A percentile compares a stretch with the other conserved stretches of the same genome.
phyloP scores from a whole-genome alignment of 176 grass and related monocot species.

The Neostapfia colusana region DNA sequence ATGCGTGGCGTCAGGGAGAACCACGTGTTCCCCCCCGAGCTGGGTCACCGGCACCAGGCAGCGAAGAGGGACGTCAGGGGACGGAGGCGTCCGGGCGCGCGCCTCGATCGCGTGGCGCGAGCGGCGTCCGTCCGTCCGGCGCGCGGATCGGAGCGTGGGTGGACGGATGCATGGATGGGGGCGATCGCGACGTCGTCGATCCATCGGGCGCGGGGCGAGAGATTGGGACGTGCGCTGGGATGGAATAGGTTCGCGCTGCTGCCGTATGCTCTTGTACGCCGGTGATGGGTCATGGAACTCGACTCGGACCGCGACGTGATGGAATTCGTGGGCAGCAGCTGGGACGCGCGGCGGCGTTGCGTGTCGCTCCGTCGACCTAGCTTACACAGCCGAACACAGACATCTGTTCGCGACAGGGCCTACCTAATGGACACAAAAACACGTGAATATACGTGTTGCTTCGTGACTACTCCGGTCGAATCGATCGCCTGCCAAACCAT shows the following conservation, averaged over 20 bases:
- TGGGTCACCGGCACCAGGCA: not conserved
- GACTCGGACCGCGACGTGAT: not conserved
- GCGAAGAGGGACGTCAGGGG: not conserved
- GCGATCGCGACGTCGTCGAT: not conserved
- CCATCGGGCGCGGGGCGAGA: not conserved
- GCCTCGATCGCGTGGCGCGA: too few species aligned
- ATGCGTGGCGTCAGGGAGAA: not conserved
- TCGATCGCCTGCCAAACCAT: not conserved
- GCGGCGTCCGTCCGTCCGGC: too few species aligned
- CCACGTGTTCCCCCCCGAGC: not conserved
- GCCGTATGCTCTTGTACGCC: not conserved
- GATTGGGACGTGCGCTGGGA: not conserved
- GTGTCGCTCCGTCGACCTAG: slow-evolving; percentile 7
- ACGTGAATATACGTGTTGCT: not conserved
- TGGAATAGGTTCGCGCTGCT: too few species aligned
- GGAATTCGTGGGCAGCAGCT: not conserved
- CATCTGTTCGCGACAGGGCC: not conserved
- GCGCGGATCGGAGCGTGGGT: not conserved
- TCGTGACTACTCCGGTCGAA: not conserved
- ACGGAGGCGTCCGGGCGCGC: too few species aligned
- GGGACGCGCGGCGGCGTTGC: not conserved
- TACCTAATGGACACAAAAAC: not conserved
- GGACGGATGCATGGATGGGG: not conserved
- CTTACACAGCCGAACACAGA: not conserved
- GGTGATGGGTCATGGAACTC: not conserved